Evolutionary conservation across 345 rosid genomes (phyloP).

Genomic region (Populus euphratica): DNA sequence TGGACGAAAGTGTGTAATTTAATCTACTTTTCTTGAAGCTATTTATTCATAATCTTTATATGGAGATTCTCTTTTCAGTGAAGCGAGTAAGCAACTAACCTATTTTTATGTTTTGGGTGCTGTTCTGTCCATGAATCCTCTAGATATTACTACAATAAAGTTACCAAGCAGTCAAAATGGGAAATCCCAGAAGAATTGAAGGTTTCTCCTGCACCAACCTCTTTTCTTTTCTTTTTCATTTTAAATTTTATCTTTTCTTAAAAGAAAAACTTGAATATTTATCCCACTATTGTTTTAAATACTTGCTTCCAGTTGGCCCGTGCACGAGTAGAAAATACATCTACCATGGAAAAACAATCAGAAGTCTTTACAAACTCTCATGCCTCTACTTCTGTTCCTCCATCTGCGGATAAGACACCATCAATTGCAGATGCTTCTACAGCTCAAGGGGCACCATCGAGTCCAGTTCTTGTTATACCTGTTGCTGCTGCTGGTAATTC

Average conservation of each 20-base stretch:
- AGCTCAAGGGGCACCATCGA: conserved; percentile 43
- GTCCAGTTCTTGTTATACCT: conserved; percentile 49
- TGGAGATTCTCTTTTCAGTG: neutral
- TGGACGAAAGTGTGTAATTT: conserved; percentile 71
- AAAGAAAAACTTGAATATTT: conserved; percentile 4
- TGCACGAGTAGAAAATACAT: conserved; percentile 50
- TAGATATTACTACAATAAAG: conserved; percentile 86
- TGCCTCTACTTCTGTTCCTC: conserved; percentile 25
- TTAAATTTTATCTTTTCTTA: conserved; percentile 7
- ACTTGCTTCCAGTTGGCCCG: conserved; percentile 68
- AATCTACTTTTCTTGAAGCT: conserved; percentile 10
- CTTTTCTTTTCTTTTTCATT: conserved; percentile 7
- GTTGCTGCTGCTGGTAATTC: conserved; percentile 34
- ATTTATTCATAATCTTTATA: neutral
- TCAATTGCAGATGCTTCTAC: conserved; percentile 33
- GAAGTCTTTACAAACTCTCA: conserved; percentile 29
- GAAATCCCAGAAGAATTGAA: conserved; percentile 81
- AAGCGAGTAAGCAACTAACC: neutral
- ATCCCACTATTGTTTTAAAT: neutral
- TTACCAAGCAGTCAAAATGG: conserved; percentile 88
- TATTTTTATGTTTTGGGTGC: conserved; percentile 13
- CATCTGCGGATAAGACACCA: conserved; percentile 30
- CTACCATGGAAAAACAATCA: conserved; percentile 31
- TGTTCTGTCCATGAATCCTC: conserved; percentile 22
- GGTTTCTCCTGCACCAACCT: conserved; percentile 41